Conservation (phyloP, 2,329 filamentous ascomycete species). For the Mycosphaerella arachidis region DNA sequence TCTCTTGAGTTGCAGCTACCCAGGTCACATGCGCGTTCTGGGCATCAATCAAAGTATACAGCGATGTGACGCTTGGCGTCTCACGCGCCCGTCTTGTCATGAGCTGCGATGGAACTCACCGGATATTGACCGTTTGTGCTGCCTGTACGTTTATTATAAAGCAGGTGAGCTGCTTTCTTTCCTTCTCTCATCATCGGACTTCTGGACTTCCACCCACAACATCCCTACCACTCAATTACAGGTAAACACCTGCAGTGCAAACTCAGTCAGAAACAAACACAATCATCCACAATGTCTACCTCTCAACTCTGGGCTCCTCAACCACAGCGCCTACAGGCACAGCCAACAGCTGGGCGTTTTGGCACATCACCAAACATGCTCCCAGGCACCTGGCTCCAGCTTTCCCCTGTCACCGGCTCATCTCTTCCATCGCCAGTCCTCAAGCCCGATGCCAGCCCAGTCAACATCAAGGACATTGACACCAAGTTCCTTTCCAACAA, state of each 20-base stretch:
- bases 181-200: not conserved
- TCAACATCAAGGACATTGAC: conserved; percentile 2
- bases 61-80: conserved; percentile 6
- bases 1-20: not conserved
- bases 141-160: not conserved
- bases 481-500: conserved; percentile 6
- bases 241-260: not conserved
- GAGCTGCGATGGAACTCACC: not conserved
- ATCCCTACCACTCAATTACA: not conserved
- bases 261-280: not conserved
- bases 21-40: conserved; percentile 4
- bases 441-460: conserved; percentile 1
- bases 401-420: conserved; percentile 10
- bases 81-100: conserved; percentile 1
- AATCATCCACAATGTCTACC: conserved; percentile 14
- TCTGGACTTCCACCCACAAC: not conserved
- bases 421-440: conserved; percentile 2
- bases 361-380: conserved; percentile 6
- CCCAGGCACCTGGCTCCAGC: conserved; percentile 19
- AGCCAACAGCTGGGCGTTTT: conserved; percentile 6
- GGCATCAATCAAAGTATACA: conserved; percentile 8
- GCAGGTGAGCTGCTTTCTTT: not conserved
- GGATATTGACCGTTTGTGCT: conserved; percentile 1
- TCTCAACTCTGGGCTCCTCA: conserved; percentile 9
- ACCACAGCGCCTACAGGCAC: conserved; percentile 6